phyloP scores from a whole-genome alignment of 176 grass and related monocot species.

The Neostapfia colusana region DNA sequence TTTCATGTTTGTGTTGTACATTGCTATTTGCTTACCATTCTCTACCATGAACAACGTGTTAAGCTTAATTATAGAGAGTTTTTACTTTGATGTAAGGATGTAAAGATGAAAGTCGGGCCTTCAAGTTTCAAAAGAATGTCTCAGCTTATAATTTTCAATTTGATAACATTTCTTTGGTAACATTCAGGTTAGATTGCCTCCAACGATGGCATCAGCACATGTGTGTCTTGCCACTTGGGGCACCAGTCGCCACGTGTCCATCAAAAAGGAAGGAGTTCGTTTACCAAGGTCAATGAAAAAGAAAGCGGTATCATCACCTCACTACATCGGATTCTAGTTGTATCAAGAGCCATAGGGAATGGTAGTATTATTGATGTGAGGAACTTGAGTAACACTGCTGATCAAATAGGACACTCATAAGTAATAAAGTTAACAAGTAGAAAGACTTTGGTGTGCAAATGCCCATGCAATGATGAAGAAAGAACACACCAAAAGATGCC shows the following conservation, averaged over 20 bases:
- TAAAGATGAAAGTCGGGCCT: not conserved
- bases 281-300: not conserved
- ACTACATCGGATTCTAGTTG: not conserved
- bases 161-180: not conserved
- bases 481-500: not conserved
- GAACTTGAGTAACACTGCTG: not conserved
- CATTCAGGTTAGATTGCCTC: conserved; percentile 3
- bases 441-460: not conserved
- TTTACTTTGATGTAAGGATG: not conserved
- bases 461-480: not conserved
- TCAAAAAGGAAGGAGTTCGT: conserved; percentile 7
- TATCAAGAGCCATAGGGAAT: not conserved
- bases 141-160: not conserved
- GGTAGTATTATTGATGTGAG: conserved; percentile 10
- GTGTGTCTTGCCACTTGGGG: not conserved
- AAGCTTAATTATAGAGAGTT: not conserved
- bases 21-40: not conserved
- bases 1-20: not conserved
- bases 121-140: not conserved
- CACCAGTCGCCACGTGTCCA: not conserved
- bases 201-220: not conserved
- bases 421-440: not conserved
- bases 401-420: not conserved
- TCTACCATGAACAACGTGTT: not conserved
- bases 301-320: not conserved